Percentiles rank a stretch among this genome's conserved stretches.
These are phyloP conservation scores for Patellaria atrata DNA, from an alignment of 495 filamentous ascomycete species.

Conservation along the genomic window DNA sequence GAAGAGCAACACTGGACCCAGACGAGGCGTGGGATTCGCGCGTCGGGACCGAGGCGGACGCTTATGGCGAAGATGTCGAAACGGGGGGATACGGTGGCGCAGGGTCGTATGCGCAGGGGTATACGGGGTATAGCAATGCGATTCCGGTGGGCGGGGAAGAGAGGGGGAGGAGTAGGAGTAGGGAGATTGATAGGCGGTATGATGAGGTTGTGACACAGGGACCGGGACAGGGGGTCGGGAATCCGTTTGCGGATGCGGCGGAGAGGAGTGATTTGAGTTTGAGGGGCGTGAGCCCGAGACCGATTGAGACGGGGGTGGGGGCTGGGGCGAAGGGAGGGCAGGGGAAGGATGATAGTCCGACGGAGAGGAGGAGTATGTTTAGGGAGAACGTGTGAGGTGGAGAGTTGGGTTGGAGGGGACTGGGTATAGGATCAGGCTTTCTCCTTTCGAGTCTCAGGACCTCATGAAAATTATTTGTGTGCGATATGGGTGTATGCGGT, in stretches of 20 bases:
- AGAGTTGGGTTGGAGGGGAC: neutral
- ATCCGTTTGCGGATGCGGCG: conserved; percentile 29
- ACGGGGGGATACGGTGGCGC: no score
- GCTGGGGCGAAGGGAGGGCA: conserved; percentile 12
- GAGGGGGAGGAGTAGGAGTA: conserved; percentile 21
- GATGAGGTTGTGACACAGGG: conserved; percentile 22
- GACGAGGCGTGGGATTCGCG: conserved; percentile 61
- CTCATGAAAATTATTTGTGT: no score
- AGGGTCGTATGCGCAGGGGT: conserved; percentile 26
- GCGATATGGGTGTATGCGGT: no score
- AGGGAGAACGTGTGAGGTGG: conserved; percentile 32
- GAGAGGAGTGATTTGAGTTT: conserved; percentile 25
- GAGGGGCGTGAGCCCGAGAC: conserved; percentile 28
- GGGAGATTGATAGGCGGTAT: conserved; percentile 25
- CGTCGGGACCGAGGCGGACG: conserved; percentile 49
- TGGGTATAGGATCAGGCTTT: no score
- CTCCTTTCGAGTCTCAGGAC: no score
- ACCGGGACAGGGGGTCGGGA: conserved; percentile 7
- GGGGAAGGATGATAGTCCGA: conserved; percentile 30
- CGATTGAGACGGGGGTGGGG: conserved; percentile 18
- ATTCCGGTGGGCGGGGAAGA: conserved; percentile 22
- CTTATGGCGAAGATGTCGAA: conserved; percentile 55
- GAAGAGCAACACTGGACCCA: conserved; percentile 40
- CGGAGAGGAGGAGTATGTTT: conserved; percentile 43
- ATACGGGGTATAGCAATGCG: conserved; percentile 18